These are phyloP conservation scores for Mycogone perniciosa DNA, from an alignment of 2,329 filamentous ascomycete genomes.

Conservation along the genomic window DNA sequence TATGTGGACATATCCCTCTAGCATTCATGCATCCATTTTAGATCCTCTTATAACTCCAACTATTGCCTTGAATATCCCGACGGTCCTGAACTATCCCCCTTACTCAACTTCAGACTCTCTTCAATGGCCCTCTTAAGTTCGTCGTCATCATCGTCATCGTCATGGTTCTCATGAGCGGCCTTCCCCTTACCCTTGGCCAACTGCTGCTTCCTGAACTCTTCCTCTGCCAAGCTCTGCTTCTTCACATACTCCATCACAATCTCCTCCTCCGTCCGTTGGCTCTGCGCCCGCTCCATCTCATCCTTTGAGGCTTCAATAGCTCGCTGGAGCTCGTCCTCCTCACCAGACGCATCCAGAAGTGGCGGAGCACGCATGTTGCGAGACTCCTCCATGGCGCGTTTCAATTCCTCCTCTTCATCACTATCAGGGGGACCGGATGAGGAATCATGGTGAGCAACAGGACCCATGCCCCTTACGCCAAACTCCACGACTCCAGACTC, in stretches of 20 bases:
- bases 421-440: slow-evolving; percentile 20
- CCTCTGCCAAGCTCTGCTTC: slow-evolving; percentile 68
- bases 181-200: slow-evolving; percentile 30
- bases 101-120: slow-evolving; percentile 44
- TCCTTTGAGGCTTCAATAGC: slow-evolving; percentile 41
- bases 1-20: too few species aligned
- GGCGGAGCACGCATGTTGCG: slow-evolving; percentile 19
- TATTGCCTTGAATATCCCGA: slow-evolving; percentile 10
- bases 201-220: slow-evolving; percentile 36
- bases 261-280: slow-evolving; percentile 57
- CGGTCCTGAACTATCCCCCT: slow-evolving; percentile 21
- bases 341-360: slow-evolving; percentile 13
- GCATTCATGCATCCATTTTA: too few species aligned
- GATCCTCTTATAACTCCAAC: too few species aligned
- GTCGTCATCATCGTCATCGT: slow-evolving; percentile 47
- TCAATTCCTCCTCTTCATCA: slow-evolving; percentile 34
- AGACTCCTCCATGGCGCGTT: slow-evolving; percentile 37
- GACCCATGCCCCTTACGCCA: slow-evolving; percentile 6
- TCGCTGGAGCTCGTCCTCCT: slow-evolving; percentile 39
- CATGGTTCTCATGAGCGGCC: slow-evolving; percentile 18
- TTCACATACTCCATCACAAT: slow-evolving; percentile 71
- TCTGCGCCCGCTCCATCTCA: slow-evolving; percentile 35
- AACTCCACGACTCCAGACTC: slow-evolving; percentile 16
- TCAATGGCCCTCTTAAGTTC: slow-evolving; percentile 50
- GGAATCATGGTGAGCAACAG: neutral